These are phyloP conservation scores for Wilcoxina mikolae DNA, from an alignment of 495 filamentous ascomycete genomes.

Conservation along the genomic window DNA sequence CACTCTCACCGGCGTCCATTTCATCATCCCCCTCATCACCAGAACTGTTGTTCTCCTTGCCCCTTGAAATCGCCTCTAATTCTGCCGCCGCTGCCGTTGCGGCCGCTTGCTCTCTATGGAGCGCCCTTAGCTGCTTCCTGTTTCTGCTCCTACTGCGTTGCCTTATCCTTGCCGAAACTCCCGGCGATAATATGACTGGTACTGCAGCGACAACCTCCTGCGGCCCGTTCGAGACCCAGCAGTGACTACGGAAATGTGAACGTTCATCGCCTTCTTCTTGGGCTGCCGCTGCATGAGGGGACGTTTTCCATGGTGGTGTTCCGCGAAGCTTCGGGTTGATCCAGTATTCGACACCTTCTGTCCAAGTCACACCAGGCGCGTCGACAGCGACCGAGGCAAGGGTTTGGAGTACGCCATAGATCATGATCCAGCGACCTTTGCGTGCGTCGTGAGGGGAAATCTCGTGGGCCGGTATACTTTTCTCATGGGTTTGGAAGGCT, in stretches of 20 bases:
- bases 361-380: conserved; percentile 43
- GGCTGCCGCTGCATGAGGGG: conserved; percentile 30
- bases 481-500: conserved; percentile 49
- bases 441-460: conserved; percentile 45
- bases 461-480: conserved; percentile 33
- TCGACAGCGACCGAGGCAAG: conserved; percentile 55
- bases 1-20: conserved; percentile 1
- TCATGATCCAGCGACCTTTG: conserved; percentile 54
- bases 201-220: neutral
- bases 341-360: conserved; percentile 48
- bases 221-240: conserved; percentile 35
- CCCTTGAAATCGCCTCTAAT: neutral
- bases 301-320: conserved; percentile 44
- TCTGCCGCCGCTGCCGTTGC: neutral
- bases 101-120: neutral
- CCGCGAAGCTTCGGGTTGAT: conserved; percentile 44
- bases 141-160: neutral
- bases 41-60: neutral
- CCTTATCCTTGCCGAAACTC: neutral
- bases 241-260: conserved; percentile 43
- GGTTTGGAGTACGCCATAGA: conserved; percentile 58
- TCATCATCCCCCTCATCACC: conserved; percentile 8
- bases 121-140: neutral
- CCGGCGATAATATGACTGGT: neutral
- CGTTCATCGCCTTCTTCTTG: conserved; percentile 34